These are phyloP conservation scores for Clarkia xantiana DNA, from an alignment of 345 rosid species.

Conservation along the genomic window DNA sequence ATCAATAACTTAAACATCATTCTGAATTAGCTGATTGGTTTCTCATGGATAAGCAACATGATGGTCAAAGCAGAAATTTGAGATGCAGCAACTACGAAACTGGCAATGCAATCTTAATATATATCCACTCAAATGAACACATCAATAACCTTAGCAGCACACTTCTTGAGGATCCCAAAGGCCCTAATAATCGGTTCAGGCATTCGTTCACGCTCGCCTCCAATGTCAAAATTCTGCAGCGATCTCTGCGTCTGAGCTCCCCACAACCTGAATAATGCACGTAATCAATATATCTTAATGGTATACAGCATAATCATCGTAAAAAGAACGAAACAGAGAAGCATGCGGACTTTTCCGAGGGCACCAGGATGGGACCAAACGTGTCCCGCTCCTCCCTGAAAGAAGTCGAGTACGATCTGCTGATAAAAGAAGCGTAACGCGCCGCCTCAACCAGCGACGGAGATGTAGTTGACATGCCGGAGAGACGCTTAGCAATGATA, in stretches of 20 bases:
- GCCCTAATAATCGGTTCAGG: constrained; percentile 93
- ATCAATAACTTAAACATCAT: too few species aligned
- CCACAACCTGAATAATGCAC: constrained; percentile 45
- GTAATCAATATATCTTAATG: too few species aligned
- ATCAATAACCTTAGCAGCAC: constrained; percentile 67
- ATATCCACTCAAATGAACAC: too few species aligned
- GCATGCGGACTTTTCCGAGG: constrained; percentile 51
- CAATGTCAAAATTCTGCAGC: constrained; percentile 84
- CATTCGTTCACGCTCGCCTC: constrained; percentile 86
- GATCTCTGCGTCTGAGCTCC: constrained; percentile 98
- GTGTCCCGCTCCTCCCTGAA: constrained; percentile 88
- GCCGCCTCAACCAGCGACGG: constrained; percentile 8
- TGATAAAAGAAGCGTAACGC: constrained; percentile 19
- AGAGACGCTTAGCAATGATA: constrained; percentile 45
- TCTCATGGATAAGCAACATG: too few species aligned
- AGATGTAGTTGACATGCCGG: constrained; percentile 21
- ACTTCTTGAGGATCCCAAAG: constrained; percentile 84
- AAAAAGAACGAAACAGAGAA: background rate
- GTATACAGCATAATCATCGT: background rate
- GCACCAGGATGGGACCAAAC: constrained; percentile 83
- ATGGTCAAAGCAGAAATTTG: too few species aligned
- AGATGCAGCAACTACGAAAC: too few species aligned
- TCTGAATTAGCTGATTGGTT: too few species aligned
- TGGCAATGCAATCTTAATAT: too few species aligned
- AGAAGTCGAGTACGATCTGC: constrained; percentile 40